Evolutionary conservation across 345 rosid genomes (phyloP).

Genomic region (Brassica incana): DNA sequence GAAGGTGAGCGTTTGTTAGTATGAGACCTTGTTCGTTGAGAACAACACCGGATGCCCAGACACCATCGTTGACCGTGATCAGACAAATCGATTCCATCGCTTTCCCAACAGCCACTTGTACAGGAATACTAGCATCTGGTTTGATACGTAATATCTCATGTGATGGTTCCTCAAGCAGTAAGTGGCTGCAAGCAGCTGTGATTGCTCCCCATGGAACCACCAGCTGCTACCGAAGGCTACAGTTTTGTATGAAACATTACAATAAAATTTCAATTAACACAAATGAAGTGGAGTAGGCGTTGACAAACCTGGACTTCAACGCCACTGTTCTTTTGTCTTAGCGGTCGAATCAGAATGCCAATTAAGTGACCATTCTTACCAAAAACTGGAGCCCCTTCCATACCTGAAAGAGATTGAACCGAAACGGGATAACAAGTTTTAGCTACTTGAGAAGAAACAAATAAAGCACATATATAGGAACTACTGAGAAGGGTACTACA

Average conservation of each 20-base stretch:
- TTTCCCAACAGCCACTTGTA: constrained; percentile 50
- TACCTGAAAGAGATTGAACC: constrained; percentile 52
- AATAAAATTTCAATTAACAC: constrained; percentile 39
- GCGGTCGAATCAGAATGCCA: constrained; percentile 81
- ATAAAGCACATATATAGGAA: constrained; percentile 21
- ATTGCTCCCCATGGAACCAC: constrained; percentile 99
- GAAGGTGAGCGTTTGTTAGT: constrained; percentile 91
- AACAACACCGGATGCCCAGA: constrained; percentile 93
- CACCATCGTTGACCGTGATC: constrained; percentile 65
- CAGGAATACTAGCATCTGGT: constrained; percentile 33
- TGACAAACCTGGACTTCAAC: constrained; percentile 90
- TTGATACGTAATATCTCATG: constrained; percentile 20
- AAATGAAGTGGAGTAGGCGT: constrained; percentile 26
- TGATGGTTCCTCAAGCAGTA: constrained; percentile 69
- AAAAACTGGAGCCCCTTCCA: constrained; percentile 91
- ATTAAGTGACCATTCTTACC: constrained; percentile 51
- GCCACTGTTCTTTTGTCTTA: constrained; percentile 74
- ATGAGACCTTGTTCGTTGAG: constrained; percentile 79
- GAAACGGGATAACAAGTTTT: constrained; percentile 16
- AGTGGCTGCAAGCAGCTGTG: constrained; percentile 77
- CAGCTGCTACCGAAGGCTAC: constrained; percentile 95
- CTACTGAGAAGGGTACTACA: constrained; percentile 34
- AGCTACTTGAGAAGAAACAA: constrained; percentile 22
- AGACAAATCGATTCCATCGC: constrained; percentile 80
- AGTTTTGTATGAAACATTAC: constrained; percentile 62